Base-by-base conservation (phyloP, 805 yeast genomes). In the Zygotorulaspora chibaensis region DNA sequence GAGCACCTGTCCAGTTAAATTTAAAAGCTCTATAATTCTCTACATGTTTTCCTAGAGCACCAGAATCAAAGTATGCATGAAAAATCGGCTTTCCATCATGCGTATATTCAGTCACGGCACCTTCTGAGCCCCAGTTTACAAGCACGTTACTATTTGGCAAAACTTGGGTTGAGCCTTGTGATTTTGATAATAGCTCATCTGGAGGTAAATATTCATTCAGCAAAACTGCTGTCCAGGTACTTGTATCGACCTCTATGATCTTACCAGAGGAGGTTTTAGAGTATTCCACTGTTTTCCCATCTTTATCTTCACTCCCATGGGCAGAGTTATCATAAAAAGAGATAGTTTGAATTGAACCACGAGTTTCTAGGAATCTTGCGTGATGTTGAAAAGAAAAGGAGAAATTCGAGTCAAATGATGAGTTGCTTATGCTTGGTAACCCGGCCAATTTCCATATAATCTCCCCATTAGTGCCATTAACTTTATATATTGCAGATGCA, bases 111-210 rank as follows among this genome's bases (percentile, higher is more conserved):
- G 72, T 67, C n/a, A 68, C 60, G 3, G 69, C 67, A 34, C 72
- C 71, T 16, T 57, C 66, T 2, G 72, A 65, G 4, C 72, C 73
- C 70, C 71, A 67, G 42, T 63, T 66, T 17, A 66, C 68, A 27
- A 69, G 41, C 15, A 61, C 70, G 38, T 67, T 58, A 10, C 69
- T 69, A 39, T 66, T 58, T 18, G 59, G 57, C 26, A 67, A 52
- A 3, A 66, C 57, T 42, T 67, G 71, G 2, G 40, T 35, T n/a
- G 45, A 42, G 18, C 40, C 45, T 26, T 42, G 45, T 6, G 45
- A 42, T 35, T 64, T 65, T 4, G 65, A 52, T 26, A 61, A 45
- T 25, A 61, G 43, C 2, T 50, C 53, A 15, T 54, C 44, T 7
- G 68, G 67, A 12, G 66, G 59, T 12, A 48, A 35, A 13, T 52